Conservation (phyloP, 2,329 filamentous ascomycete species). For the Nemania abortiva region DNA sequence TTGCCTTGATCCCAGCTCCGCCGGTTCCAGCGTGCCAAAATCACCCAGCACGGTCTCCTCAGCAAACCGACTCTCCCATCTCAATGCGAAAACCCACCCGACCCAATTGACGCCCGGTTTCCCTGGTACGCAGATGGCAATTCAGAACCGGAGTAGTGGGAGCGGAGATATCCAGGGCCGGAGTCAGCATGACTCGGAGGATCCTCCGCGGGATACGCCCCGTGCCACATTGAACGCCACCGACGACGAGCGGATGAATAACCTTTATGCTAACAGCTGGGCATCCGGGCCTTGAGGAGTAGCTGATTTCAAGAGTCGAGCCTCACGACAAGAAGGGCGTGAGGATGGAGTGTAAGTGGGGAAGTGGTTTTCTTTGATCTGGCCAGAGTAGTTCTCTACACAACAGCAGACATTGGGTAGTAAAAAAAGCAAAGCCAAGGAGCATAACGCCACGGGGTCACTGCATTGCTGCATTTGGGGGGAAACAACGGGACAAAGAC, state of each 20-base stretch:
- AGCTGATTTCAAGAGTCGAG: background rate
- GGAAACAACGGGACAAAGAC: background rate
- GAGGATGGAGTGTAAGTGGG: background rate
- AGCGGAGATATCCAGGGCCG: too few relatives aligned
- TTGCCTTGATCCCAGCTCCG: background rate
- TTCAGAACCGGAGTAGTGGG: constrained; percentile 8
- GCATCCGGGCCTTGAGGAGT: constrained; percentile 30
- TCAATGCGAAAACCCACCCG: constrained; percentile 31
- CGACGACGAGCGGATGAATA: constrained; percentile 40
- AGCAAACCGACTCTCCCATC: background rate
- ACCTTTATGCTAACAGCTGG: constrained; percentile 48
- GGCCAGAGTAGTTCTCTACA: background rate
- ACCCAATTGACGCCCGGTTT: constrained; percentile 39
- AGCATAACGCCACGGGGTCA: background rate
- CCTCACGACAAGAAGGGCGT: background rate
- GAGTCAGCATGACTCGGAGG: background rate
- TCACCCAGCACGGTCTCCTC: background rate
- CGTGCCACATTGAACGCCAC: constrained; percentile 47
- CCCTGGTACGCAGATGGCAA: constrained; percentile 35
- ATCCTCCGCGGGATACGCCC: constrained; percentile 9
- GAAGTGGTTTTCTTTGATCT: background rate
- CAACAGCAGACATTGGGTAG: background rate
- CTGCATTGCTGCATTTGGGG: background rate
- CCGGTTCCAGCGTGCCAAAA: background rate
- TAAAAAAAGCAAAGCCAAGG: background rate